These are phyloP conservation scores for Suhomyces prunicola DNA, from an alignment of 805 yeast species.

Conservation along the genomic window DNA sequence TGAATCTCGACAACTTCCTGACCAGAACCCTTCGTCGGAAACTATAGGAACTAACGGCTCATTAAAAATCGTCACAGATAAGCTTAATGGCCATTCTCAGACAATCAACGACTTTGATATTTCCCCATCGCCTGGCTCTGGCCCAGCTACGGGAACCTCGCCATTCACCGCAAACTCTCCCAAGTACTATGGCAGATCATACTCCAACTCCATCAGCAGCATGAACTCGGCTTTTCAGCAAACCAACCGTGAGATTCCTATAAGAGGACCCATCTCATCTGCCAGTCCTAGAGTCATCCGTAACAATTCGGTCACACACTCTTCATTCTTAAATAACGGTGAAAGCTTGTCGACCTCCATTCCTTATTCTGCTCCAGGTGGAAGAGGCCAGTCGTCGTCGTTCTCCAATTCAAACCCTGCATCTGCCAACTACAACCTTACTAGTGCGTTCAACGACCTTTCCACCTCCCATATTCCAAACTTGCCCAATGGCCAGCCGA, in stretches of 20 bases:
- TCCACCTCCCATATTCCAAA: constrained; percentile 42
- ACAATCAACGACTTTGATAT: constrained; percentile 7
- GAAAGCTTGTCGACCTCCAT: constrained; percentile 56
- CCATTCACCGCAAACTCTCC: constrained; percentile 11
- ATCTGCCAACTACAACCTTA: constrained; percentile 2
- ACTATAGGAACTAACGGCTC: constrained; percentile 1
- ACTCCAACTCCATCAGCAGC: constrained; percentile 11
- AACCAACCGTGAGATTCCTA: constrained; percentile 14
- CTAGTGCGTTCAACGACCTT: neutral
- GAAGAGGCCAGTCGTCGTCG: constrained; percentile 26
- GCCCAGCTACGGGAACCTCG: neutral
- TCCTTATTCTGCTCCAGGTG: constrained; percentile 73
- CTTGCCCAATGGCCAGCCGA: constrained; percentile 54
- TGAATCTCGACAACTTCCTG: neutral
- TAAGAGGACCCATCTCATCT: constrained; percentile 18
- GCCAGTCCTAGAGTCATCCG: constrained; percentile 42
- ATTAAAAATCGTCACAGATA: constrained; percentile 2
- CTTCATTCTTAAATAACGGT: constrained; percentile 33
- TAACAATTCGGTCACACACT: constrained; percentile 38
- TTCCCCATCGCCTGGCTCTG: constrained; percentile 1
- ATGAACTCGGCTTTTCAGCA: constrained; percentile 14
- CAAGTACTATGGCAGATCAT: constrained; percentile 8
- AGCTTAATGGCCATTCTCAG: neutral
- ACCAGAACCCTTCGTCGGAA: neutral
- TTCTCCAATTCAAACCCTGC: constrained; percentile 31